phyloP scores from a whole-genome alignment of 129 eudicot species.

The Centella asiatica region DNA sequence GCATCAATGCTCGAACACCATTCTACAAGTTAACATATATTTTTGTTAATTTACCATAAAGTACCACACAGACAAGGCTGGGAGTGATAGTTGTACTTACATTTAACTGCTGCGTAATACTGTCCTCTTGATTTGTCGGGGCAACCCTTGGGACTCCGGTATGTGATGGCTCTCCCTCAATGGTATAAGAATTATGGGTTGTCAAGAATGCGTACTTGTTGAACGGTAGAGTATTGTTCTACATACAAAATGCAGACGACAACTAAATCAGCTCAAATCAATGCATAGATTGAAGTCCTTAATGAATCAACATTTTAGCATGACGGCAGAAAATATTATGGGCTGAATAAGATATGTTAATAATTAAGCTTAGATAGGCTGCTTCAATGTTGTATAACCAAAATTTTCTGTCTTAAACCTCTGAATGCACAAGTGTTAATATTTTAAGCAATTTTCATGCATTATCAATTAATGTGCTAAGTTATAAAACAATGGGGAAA shows the following conservation, averaged over 20 bases:
- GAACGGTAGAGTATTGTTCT: constrained; percentile 73
- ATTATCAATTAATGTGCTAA: too few species aligned
- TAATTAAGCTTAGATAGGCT: neutral
- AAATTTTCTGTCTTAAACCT: too few species aligned
- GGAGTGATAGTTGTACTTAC: constrained; percentile 30
- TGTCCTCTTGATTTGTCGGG: constrained; percentile 71
- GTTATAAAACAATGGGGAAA: too few species aligned
- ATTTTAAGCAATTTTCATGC: too few species aligned
- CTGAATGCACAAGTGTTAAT: too few species aligned
- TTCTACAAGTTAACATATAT: constrained; percentile 29
- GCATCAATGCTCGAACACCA: constrained; percentile 95
- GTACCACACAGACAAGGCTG: neutral
- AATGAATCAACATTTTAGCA: too few species aligned
- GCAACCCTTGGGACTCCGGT: constrained; percentile 53
- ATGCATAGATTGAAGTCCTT: too few species aligned
- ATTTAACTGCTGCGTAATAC: constrained; percentile 62
- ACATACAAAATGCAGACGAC: neutral
- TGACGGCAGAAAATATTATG: too few species aligned
- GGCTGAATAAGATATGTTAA: neutral
- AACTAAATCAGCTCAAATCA: too few species aligned
- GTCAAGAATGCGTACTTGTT: constrained; percentile 88
- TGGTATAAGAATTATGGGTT: constrained; percentile 79
- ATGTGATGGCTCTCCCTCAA: constrained; percentile 49
- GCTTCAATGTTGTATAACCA: neutral
- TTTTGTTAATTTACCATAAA: neutral